Evolutionary conservation across 78 protist species (phyloP).

Genomic region (Creolimax fragrantissima): DNA sequence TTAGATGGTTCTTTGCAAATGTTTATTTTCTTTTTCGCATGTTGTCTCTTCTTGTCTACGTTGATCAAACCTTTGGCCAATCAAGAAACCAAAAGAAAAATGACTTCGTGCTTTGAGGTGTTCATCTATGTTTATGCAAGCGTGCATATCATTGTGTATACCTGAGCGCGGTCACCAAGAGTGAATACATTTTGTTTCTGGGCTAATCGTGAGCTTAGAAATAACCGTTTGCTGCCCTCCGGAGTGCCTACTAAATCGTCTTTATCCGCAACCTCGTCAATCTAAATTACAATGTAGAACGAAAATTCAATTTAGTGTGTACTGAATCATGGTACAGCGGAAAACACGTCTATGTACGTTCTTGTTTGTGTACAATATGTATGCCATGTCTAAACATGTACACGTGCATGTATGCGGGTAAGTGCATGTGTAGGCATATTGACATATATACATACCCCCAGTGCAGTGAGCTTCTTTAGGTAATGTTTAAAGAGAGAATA

Average conservation of each 20-base stretch:
- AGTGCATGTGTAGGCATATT: too few relatives aligned
- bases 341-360: background rate
- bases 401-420: background rate
- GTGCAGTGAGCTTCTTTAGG: background rate
- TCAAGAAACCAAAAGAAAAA: background rate
- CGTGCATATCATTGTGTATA: background rate
- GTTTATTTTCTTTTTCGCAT: background rate
- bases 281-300: background rate
- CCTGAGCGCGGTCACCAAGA: background rate
- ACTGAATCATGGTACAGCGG: too few relatives aligned
- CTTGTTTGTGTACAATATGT: background rate
- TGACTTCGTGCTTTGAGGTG: background rate
- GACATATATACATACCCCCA: background rate
- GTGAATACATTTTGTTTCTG: background rate
- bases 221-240: background rate
- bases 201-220: background rate
- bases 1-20: background rate
- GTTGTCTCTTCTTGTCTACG: background rate
- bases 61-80: background rate
- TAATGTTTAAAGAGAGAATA: background rate
- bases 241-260: background rate
- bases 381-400: background rate
- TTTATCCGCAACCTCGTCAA: constrained; percentile 8
- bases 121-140: background rate
- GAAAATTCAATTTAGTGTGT: background rate